Percentiles rank a stretch among this genome's conserved stretches.
These are phyloP conservation scores for Ballota nigra DNA, from an alignment of 257 asterid species.

Conservation along the genomic window DNA sequence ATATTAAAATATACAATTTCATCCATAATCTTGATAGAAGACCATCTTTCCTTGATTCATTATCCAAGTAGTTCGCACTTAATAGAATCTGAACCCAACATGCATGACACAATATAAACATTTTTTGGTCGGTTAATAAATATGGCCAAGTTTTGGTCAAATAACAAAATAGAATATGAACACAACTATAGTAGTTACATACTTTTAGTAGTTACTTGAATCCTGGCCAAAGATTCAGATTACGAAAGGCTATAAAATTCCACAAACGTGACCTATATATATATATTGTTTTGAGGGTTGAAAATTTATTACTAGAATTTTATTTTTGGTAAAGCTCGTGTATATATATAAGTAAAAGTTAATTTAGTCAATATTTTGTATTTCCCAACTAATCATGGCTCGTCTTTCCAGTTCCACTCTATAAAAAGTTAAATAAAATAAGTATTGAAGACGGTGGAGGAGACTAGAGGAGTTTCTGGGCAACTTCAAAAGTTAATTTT, in stretches of 20 bases:
- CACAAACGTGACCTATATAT: background rate
- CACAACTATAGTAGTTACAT: background rate
- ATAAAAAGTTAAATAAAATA: no score
- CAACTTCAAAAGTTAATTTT: background rate
- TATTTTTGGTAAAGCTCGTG: background rate
- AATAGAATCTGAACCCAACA: background rate
- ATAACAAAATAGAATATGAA: background rate
- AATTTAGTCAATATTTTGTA: background rate
- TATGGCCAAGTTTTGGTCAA: background rate
- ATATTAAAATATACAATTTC: background rate
- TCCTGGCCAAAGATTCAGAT: background rate
- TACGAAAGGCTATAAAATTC: background rate
- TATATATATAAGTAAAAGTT: background rate
- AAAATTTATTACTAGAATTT: background rate
- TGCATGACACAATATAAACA: background rate
- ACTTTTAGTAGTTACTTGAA: background rate
- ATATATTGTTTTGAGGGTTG: background rate
- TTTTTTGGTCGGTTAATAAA: background rate
- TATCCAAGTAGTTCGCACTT: background rate
- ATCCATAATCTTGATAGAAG: background rate
- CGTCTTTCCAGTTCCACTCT: background rate
- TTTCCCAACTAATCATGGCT: background rate
- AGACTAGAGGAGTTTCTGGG: background rate
- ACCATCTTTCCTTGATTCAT: background rate
- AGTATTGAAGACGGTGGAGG: background rate